phyloP scores from a whole-genome alignment of 805 yeast species.

The Yarrowia sp. region DNA sequence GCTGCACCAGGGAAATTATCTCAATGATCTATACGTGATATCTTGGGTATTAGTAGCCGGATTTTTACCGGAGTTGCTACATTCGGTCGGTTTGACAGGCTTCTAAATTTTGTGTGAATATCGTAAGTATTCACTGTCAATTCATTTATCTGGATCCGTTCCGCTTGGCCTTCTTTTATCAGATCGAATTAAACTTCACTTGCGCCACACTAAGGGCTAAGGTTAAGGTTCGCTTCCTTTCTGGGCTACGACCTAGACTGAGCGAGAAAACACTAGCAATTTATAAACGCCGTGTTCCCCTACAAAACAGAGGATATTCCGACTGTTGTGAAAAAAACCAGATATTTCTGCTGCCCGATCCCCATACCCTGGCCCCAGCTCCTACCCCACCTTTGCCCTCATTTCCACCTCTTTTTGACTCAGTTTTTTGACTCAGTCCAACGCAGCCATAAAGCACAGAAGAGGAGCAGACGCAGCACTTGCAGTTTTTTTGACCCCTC shows the following conservation, averaged over 20 bases:
- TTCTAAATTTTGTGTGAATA: neutral
- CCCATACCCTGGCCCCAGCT: neutral
- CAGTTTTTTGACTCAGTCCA: slow-evolving; percentile 3
- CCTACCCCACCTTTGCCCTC: neutral
- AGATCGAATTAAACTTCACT: neutral
- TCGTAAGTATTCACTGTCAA: no score
- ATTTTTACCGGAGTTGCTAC: neutral
- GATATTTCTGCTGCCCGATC: no score
- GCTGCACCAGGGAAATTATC: neutral
- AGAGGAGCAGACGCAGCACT: neutral
- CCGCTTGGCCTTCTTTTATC: neutral
- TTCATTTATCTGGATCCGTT: no score
- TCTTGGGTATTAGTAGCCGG: neutral
- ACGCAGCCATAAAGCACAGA: neutral
- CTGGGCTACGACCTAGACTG: neutral
- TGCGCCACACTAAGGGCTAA: neutral
- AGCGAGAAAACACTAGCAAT: neutral
- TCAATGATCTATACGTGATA: neutral
- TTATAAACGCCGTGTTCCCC: neutral
- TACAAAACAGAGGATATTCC: neutral
- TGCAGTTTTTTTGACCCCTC: neutral
- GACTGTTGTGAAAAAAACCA: neutral
- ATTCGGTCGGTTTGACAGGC: no score
- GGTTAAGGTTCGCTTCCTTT: neutral
- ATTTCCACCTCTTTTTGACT: neutral